A percentile compares a stretch with the other conserved stretches of the same genome.
Conservation (phyloP, 108 stramenopile genomes). For the Skeletonema tropicum region DNA sequence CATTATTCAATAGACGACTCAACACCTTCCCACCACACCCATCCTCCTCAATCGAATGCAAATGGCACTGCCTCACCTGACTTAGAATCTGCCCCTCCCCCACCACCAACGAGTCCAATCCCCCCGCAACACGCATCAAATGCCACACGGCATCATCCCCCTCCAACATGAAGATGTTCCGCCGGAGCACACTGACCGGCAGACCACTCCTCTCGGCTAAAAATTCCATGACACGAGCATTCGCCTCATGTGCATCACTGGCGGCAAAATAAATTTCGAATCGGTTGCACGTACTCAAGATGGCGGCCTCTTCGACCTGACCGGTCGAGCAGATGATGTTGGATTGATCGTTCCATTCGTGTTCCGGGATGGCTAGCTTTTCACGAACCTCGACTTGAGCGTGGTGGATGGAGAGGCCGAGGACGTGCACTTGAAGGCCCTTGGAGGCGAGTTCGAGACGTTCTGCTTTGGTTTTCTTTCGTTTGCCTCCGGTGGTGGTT, state of each 20-base stretch:
- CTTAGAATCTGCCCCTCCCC: slow-evolving; percentile 98
- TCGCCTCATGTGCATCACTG: slow-evolving; percentile 88
- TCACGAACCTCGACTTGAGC: slow-evolving; percentile 97
- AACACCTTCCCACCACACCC: slow-evolving; percentile 97
- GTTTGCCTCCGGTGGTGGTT: neutral
- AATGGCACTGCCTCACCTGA: slow-evolving; percentile 95
- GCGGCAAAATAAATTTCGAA: slow-evolving; percentile 98
- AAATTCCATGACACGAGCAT: slow-evolving; percentile 87
- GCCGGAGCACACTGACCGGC: slow-evolving; percentile 83
- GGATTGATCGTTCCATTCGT: slow-evolving; percentile 92
- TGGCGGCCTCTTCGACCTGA: slow-evolving; percentile 93
- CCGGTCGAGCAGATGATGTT: slow-evolving; percentile 74
- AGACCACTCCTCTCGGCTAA: slow-evolving; percentile 84
- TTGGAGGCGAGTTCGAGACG: slow-evolving; percentile 87
- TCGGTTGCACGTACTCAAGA: slow-evolving; percentile 98
- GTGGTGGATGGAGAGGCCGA: slow-evolving; percentile 98
- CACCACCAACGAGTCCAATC: slow-evolving; percentile 97
- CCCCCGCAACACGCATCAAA: slow-evolving; percentile 95
- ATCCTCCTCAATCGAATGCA: slow-evolving; percentile 95
- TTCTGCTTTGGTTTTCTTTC: slow-evolving; percentile 56
- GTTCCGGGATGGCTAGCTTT: slow-evolving; percentile 96
- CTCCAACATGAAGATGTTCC: slow-evolving; percentile 93
- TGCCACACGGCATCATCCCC: slow-evolving; percentile 98
- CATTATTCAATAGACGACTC: slow-evolving; percentile 90
- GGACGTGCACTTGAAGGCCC: slow-evolving; percentile 93